These are phyloP conservation scores for Oryza meyeriana DNA, from an alignment of 176 grass and related monocot species.

Conservation along the genomic window DNA sequence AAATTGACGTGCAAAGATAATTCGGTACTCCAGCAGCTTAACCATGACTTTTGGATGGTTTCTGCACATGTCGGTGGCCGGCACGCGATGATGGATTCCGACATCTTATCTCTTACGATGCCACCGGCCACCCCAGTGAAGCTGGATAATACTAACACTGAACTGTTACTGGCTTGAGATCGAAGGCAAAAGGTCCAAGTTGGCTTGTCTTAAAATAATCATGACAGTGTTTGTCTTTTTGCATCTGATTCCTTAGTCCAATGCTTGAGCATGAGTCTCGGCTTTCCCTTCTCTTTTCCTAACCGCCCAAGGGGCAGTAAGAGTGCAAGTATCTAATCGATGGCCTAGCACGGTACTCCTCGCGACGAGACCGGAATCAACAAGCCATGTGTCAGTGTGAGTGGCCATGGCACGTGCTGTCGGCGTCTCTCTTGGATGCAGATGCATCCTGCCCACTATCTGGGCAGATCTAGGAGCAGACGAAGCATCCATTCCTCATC, in stretches of 20 bases:
- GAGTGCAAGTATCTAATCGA: background rate
- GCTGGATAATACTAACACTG: background rate
- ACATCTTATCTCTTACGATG: background rate
- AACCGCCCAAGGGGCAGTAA: background rate
- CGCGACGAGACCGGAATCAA: background rate
- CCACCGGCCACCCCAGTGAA: background rate
- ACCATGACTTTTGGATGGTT: background rate
- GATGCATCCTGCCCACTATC: background rate
- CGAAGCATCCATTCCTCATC: background rate
- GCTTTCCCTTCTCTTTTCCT: background rate
- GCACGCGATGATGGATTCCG: background rate
- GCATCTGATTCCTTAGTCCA: constrained; percentile 25
- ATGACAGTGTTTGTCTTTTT: constrained; percentile 4
- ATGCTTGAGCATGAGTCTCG: background rate
- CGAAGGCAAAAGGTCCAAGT: background rate
- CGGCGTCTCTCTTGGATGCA: background rate
- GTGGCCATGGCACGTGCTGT: constrained; percentile 24
- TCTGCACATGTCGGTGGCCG: constrained; percentile 2
- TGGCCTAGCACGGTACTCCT: background rate
- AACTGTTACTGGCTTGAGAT: background rate
- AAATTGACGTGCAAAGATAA: background rate
- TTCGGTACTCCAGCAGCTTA: background rate
- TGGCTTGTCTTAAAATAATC: background rate
- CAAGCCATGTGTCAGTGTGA: background rate
- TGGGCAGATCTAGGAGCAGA: background rate